phyloP scores from a whole-genome alignment of 208 protist species.

The Angomonas ambiguus region DNA sequence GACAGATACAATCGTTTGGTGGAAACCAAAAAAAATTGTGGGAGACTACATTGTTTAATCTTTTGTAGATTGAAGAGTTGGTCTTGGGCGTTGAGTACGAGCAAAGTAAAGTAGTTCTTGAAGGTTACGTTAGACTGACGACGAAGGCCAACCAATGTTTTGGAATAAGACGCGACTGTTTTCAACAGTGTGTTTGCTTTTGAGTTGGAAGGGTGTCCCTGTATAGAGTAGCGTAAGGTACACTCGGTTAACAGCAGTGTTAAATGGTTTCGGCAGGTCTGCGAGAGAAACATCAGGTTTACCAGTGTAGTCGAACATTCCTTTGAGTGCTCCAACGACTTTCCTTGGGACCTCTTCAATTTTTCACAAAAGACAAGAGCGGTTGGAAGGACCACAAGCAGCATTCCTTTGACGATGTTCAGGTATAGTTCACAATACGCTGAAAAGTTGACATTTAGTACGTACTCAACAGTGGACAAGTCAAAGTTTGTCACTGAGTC shows the following conservation, averaged over 20 bases:
- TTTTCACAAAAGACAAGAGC: background rate
- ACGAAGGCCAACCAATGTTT: background rate
- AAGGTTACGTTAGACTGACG: background rate
- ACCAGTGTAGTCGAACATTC: background rate
- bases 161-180: background rate
- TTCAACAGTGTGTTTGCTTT: background rate
- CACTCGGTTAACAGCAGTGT: background rate
- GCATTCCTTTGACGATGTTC: background rate
- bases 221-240: background rate
- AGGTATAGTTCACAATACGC: background rate
- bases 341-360: background rate
- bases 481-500: background rate
- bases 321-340: background rate
- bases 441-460: background rate
- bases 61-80: background rate
- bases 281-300: background rate
- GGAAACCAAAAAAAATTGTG: slow-evolving; percentile 28
- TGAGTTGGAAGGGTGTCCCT: background rate
- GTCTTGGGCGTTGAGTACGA: background rate
- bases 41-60: background rate
- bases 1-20: slow-evolving; percentile 26
- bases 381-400: background rate
- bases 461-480: background rate
- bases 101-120: background rate
- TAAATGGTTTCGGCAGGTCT: background rate